phyloP scores from a whole-genome alignment of 2,329 filamentous ascomycete genomes.

The Alternaria alternata region DNA sequence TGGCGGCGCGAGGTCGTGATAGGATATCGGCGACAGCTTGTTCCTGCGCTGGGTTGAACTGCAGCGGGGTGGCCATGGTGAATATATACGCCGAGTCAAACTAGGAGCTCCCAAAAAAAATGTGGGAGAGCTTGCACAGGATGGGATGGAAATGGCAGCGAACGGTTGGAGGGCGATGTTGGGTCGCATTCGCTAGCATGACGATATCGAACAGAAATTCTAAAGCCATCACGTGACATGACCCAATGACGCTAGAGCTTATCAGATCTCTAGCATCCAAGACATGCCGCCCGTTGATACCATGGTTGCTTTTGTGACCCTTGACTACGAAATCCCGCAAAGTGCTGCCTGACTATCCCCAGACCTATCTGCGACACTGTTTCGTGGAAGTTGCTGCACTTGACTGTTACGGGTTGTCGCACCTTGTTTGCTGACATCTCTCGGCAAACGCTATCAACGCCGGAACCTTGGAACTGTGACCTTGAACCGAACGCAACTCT shows the following conservation, averaged over 20 bases:
- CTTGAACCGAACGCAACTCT: constrained; percentile 27
- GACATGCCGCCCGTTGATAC: constrained; percentile 14
- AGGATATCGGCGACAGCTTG: constrained; percentile 66
- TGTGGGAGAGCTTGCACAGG: constrained; percentile 19
- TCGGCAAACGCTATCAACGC: constrained; percentile 31
- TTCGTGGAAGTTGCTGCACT: constrained; percentile 13
- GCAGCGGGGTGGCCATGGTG: constrained; percentile 41
- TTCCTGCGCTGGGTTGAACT: constrained; percentile 45
- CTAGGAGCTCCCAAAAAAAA: constrained; percentile 11
- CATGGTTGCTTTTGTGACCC: constrained; percentile 22
- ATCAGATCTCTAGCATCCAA: constrained; percentile 1
- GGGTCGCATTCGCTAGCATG: constrained; percentile 29
- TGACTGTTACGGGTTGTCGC: constrained; percentile 21
- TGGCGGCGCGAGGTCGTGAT: constrained; percentile 55
- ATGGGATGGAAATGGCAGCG: constrained; percentile 30
- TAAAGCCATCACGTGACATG: constrained; percentile 39
- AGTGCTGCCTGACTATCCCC: constrained; percentile 11
- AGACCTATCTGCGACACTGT: constrained; percentile 22
- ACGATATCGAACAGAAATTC: constrained; percentile 42
- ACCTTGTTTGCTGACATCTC: constrained; percentile 30
- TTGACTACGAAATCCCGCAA: constrained; percentile 14
- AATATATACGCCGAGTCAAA: constrained; percentile 14
- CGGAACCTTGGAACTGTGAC: constrained; percentile 24
- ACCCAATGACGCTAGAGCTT: constrained; percentile 22
- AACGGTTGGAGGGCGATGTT: constrained; percentile 20